Base-by-base conservation (phyloP, 352 stramenopile species). In the Blastocystis sp. region DNA sequence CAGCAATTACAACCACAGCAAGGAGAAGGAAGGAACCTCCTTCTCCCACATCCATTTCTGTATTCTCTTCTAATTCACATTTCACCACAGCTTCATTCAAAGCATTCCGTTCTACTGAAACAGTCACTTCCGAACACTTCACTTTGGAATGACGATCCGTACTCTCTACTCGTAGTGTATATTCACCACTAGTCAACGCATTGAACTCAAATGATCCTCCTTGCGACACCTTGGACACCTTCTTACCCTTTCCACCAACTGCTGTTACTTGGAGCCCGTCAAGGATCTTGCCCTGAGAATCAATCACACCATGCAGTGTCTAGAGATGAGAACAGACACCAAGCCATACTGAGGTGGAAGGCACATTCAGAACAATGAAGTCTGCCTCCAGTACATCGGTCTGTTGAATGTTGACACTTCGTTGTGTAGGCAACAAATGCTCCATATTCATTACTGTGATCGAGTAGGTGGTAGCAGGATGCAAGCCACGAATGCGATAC, bases 271-370 rank as follows among this genome's bases (percentile, higher is more conserved):
- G 85, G 89, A 75, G 92, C 91, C 21, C 91, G 89, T 63, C 92
- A 91, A 81, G 91, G 92, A n/a, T 92, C 92, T 71, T 92, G 91
- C 59, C 92, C 91, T 78, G 92, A 90, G 54, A 93, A 91, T 39
- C 91, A 81, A 89, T 93, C 91, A 77, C 92, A 91, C 75, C 94
- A 91, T 93, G 75, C 74, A 78, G 11, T 49, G 59, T 58, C 32
- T 81, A 71, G 32, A 89, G 51, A 74, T 19, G 6, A 58, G 9
- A 86, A 61, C 16, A 52, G 57, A 32, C 58, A 65, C 51, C 80
- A 88, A 52, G 66, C 61, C 6, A 58, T 32, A 71, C 49, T 21
- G 16, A 39, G 39, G 37, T 46, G 4, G 37, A 27, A 0, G 16
- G 11, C 21, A 54, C 66, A 0, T 19, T 56, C 66, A 78, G 35